Evolutionary conservation across 495 filamentous ascomycete species (phyloP).

Genomic region (Trypethelium eluteriae): DNA sequence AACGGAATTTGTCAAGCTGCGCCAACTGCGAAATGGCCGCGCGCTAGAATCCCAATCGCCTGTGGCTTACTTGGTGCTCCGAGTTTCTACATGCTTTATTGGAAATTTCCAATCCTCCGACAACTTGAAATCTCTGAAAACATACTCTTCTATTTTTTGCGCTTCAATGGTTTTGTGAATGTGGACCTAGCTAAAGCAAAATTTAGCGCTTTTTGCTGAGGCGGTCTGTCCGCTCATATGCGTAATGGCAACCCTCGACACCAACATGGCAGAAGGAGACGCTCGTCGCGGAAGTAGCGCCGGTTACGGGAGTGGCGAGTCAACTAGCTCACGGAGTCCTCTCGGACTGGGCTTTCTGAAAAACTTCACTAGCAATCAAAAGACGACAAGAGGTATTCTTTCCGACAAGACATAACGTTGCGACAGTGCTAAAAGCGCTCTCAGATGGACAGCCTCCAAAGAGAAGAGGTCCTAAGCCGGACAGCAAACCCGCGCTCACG

Average conservation of each 20-base stretch:
- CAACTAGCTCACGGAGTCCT: slow-evolving; percentile 41
- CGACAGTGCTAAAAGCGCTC: slow-evolving; percentile 11
- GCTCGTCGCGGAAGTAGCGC: slow-evolving; percentile 7
- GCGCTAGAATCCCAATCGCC: neutral
- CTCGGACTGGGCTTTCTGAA: slow-evolving; percentile 52
- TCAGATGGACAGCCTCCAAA: slow-evolving; percentile 81
- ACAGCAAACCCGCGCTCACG: slow-evolving; percentile 92
- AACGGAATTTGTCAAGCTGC: slow-evolving; percentile 6
- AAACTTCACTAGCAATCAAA: slow-evolving; percentile 51
- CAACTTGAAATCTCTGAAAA: neutral
- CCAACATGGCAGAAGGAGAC: neutral
- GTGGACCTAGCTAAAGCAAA: neutral
- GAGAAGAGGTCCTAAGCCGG: slow-evolving; percentile 87
- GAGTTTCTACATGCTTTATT: neutral
- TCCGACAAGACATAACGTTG: neutral
- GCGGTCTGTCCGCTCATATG: neutral
- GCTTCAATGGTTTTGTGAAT: neutral
- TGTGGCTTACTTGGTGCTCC: neutral
- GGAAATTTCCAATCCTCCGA: neutral
- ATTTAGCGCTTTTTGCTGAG: neutral
- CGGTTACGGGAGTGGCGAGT: slow-evolving; percentile 13
- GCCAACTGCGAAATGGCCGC: neutral
- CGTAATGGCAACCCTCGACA: neutral
- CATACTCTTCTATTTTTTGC: neutral
- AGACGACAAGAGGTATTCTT: slow-evolving; percentile 47